Evolutionary conservation across 2,329 filamentous ascomycete genomes (phyloP).

Genomic region (Purpureocillium takamizusanense): DNA sequence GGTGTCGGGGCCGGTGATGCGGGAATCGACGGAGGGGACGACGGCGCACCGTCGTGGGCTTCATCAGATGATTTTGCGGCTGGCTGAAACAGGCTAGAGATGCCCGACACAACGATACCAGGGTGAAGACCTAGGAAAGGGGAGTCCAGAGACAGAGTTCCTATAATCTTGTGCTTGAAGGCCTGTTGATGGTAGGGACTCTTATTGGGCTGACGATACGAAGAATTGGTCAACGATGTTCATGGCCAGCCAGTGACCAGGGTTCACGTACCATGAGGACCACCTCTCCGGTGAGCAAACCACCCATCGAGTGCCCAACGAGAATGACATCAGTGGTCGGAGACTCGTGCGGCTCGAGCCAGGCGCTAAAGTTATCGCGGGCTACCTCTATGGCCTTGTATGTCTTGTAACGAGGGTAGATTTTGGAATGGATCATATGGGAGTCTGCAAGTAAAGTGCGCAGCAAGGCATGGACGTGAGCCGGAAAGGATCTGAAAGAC

Average conservation of each 20-base stretch:
- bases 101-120: constrained; percentile 72
- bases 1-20: constrained; percentile 9
- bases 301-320: constrained; percentile 85
- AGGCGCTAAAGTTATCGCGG: constrained; percentile 72
- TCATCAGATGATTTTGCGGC: constrained; percentile 18
- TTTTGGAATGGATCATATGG: constrained; percentile 78
- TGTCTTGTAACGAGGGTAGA: constrained; percentile 73
- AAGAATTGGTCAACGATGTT: not conserved
- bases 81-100: constrained; percentile 64
- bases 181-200: constrained; percentile 23
- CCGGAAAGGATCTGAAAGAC: constrained; percentile 80
- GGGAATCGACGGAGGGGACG: constrained; percentile 5
- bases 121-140: constrained; percentile 86
- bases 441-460: constrained; percentile 57
- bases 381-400: constrained; percentile 64
- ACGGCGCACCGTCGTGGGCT: not conserved
- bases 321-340: constrained; percentile 69
- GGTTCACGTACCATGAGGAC: constrained; percentile 46
- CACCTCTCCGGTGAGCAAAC: constrained; percentile 72
- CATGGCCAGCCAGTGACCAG: not conserved
- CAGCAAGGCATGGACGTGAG: constrained; percentile 72
- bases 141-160: constrained; percentile 74
- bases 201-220: constrained; percentile 19
- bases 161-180: constrained; percentile 69
- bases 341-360: constrained; percentile 71